Evolutionary conservation across 768 basidiomycete species (phyloP), one percentile per base, ranked within the genome.

Genomic region (Saitozyma podzolica): DNA sequence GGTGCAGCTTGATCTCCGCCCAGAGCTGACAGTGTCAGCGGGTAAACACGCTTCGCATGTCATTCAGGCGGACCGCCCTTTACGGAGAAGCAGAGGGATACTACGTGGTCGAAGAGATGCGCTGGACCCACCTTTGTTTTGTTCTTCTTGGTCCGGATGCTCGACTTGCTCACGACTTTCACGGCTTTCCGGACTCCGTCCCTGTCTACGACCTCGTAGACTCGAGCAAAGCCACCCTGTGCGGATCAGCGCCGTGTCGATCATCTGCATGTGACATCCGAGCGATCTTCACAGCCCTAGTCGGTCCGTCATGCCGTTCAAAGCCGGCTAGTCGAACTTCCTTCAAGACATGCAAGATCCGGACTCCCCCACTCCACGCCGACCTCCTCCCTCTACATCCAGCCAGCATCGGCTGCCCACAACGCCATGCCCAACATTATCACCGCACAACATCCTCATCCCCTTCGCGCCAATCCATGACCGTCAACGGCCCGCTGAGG

Each of bases 1-100:
- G 87, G 80, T 99, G 95, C 53, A 99, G 92, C 83, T 95, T 96
- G 74, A 99, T 99, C 84, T 99, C 95, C 63, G 95, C 94, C 74
- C 93, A 99, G 51, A 99, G 86, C 95, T 97, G 55, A 37, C n/a
- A 19, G 13, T 45, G 56, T 55, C 14, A 50, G 56, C 58, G 64
- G 52, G 5, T 29, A 29, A 29, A 29, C 29, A 29, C 29, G 29
- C 5, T 5, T 29, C 51, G 29, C 29, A 29, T 29, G 29, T 29
- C 2, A 29, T 29, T 29, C 29, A 29, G 29, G 29, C 29, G n/a
- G n/a, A n/a, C n/a, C n/a, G n/a, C n/a, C n/a, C n/a, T n/a, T n/a
- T n/a, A n/a, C n/a, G n/a, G 41, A 9, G 9, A 5, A 42, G 6
- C 45, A 17, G 16, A 17, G 7, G 17, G 20, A 7, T 52, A 16